These are phyloP conservation scores for Chlorella sp. DNA, from an alignment of 139 green algal species.

Conservation along the genomic window DNA sequence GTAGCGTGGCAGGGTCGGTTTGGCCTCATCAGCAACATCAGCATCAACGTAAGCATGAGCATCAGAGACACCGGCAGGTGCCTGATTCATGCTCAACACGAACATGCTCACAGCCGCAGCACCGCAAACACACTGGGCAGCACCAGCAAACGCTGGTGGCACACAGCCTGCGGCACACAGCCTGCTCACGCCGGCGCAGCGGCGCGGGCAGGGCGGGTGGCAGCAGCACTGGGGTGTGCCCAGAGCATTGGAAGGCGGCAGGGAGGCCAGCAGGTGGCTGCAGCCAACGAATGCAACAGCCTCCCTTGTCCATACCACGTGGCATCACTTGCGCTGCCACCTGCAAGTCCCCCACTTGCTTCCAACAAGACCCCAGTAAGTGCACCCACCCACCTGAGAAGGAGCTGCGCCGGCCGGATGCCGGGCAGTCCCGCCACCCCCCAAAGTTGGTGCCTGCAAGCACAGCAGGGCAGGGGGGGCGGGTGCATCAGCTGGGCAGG, in stretches of 20 bases:
- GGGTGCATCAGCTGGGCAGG: neutral
- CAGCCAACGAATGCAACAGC: too few relatives aligned
- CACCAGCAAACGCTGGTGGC: neutral
- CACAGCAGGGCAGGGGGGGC: neutral
- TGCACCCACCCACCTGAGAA: neutral
- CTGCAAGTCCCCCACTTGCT: neutral
- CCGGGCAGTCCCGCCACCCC: neutral
- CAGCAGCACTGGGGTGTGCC: too few relatives aligned
- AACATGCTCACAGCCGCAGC: slow-evolving; percentile 19
- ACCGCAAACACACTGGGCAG: neutral
- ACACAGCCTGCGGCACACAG: neutral
- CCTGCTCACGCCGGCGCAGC: neutral
- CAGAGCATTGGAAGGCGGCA: too few relatives aligned
- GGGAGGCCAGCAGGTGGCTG: too few relatives aligned
- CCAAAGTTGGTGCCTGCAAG: slow-evolving; percentile 21
- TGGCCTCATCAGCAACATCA: too few relatives aligned
- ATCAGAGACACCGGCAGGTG: too few relatives aligned
- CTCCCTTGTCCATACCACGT: too few relatives aligned
- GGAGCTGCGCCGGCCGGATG: slow-evolving; percentile 6
- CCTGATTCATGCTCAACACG: too few relatives aligned
- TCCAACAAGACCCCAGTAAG: neutral
- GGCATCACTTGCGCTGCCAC: too few relatives aligned
- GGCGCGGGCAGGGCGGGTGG: neutral
- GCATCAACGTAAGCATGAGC: too few relatives aligned
- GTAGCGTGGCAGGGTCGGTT: too few relatives aligned